A percentile compares a stretch with the other conserved stretches of the same genome.
Evolutionary conservation across 1,284 basidiomycete species (phyloP).

Genomic region (Sporisorium iseilematis-ciliati): DNA sequence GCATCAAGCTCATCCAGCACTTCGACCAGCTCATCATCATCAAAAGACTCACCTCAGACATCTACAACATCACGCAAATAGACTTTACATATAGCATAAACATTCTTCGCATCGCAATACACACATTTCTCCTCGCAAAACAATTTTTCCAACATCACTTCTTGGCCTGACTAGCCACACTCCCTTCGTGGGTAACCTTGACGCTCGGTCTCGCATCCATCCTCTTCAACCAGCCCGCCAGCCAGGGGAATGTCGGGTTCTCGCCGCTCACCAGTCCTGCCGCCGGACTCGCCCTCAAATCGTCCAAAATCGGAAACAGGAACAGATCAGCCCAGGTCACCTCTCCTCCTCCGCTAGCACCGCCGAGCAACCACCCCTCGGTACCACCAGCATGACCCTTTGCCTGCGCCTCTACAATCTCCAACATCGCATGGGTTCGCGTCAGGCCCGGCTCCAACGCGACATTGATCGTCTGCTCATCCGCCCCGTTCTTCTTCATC

Average conservation of each 20-base stretch:
- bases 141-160: neutral
- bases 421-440: conserved; percentile 17
- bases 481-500: conserved; percentile 44
- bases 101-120: neutral
- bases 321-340: conserved; percentile 49
- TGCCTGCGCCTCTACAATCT: conserved; percentile 34
- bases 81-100: neutral
- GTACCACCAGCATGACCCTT: neutral
- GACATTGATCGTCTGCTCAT: conserved; percentile 30
- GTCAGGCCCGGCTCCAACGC: conserved; percentile 25
- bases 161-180: conserved; percentile 11
- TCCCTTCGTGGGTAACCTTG: conserved; percentile 13
- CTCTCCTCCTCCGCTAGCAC: neutral
- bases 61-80: conserved; percentile 4
- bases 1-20: neutral
- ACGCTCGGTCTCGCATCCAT: conserved; percentile 34
- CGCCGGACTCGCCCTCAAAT: conserved; percentile 24
- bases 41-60: neutral
- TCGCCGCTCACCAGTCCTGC: conserved; percentile 16
- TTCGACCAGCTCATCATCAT: neutral
- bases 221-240: conserved; percentile 23
- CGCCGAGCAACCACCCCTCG: conserved; percentile 21
- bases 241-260: conserved; percentile 20
- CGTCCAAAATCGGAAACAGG: conserved; percentile 45
- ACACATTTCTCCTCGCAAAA: no score